These are phyloP conservation scores for Cladophialophora yegresii DNA, from an alignment of 2,329 filamentous ascomycete species.

Conservation along the genomic window DNA sequence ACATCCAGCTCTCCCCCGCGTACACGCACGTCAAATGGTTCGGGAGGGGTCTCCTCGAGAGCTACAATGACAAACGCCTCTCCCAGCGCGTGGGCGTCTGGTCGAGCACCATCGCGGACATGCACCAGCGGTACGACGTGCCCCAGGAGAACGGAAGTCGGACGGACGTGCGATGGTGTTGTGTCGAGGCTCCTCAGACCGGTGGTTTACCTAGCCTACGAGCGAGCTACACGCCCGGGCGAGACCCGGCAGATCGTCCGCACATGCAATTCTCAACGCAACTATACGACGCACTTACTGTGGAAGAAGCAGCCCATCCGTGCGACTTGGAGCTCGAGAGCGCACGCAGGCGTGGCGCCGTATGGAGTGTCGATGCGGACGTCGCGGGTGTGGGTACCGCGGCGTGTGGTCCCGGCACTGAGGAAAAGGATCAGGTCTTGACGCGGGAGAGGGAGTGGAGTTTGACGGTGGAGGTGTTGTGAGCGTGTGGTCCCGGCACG, in stretches of 20 bases:
- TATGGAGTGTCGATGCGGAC: conserved; percentile 40
- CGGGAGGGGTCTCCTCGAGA: conserved; percentile 65
- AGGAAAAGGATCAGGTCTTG: conserved; percentile 28
- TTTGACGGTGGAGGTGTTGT: conserved; percentile 16
- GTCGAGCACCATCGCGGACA: conserved; percentile 46
- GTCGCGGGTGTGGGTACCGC: conserved; percentile 41
- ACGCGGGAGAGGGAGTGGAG: conserved; percentile 19
- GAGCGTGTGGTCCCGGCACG: conserved; percentile 21
- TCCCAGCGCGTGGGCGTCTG: conserved; percentile 59
- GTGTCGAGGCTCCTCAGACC: background rate
- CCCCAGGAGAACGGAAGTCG: conserved; percentile 70
- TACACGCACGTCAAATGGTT: conserved; percentile 61
- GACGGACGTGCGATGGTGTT: conserved; percentile 61
- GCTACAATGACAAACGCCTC: conserved; percentile 66
- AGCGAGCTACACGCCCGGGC: conserved; percentile 11
- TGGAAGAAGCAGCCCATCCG: conserved; percentile 64
- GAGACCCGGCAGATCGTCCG: conserved; percentile 3
- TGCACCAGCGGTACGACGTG: conserved; percentile 64
- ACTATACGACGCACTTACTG: conserved; percentile 56
- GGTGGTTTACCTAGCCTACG: conserved; percentile 4
- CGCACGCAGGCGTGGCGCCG: conserved; percentile 24
- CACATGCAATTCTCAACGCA: conserved; percentile 37
- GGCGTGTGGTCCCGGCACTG: conserved; percentile 31
- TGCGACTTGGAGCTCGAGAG: conserved; percentile 55
- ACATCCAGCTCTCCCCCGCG: conserved; percentile 53